Conservation (phyloP, 2,329 filamentous ascomycete genomes). For the Venturia nashicola region DNA sequence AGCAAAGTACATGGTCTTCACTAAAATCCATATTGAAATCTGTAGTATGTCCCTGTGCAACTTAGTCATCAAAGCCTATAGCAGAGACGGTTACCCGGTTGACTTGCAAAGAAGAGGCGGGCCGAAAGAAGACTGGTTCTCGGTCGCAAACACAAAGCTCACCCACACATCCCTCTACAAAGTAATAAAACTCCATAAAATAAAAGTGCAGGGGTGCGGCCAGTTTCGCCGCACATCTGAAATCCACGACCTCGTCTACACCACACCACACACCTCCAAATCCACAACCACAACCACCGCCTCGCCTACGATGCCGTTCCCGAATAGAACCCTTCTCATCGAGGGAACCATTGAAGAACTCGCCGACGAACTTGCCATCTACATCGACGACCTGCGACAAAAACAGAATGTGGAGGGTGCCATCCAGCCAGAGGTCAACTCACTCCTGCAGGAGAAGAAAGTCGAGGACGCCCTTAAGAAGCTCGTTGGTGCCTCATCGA, state of each 20-base stretch:
- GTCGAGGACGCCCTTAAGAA: conserved; percentile 80
- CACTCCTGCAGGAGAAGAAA: conserved; percentile 55
- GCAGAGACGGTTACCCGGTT: neutral
- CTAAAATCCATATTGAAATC: no score
- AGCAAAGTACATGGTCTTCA: neutral
- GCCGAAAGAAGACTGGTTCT: no score
- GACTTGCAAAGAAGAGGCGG: neutral
- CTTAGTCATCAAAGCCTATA: neutral
- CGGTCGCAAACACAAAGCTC: neutral
- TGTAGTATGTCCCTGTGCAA: no score
- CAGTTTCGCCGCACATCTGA: neutral
- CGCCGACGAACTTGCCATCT: conserved; percentile 86
- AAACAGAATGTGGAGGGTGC: conserved; percentile 39
- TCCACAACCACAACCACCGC: neutral
- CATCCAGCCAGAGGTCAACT: conserved; percentile 52
- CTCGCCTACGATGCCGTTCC: conserved; percentile 38
- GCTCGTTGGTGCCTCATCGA: conserved; percentile 67
- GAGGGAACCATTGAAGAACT: conserved; percentile 93
- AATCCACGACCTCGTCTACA: no score
- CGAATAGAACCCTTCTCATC: conserved; percentile 55
- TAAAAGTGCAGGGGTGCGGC: neutral
- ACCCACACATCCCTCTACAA: neutral
- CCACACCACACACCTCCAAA: no score
- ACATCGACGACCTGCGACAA: conserved; percentile 74
- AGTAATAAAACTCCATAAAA: neutral